A percentile compares a stretch with the other conserved stretches of the same genome.
These are phyloP conservation scores for Pyrenophora teres DNA, from an alignment of 2,329 filamentous ascomycete species.

Conservation along the genomic window DNA sequence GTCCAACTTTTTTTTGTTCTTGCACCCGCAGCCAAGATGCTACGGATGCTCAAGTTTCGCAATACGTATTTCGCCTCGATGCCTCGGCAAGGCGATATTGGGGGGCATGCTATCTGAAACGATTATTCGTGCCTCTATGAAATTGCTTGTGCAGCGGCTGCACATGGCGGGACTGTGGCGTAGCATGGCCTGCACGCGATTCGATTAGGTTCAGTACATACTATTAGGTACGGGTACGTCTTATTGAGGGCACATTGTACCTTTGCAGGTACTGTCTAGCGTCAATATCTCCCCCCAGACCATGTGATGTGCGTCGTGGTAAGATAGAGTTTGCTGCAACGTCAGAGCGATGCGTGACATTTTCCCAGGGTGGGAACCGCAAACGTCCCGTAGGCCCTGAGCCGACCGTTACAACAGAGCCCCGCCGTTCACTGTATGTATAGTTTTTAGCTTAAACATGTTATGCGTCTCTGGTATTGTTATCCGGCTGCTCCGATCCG, in stretches of 20 bases:
- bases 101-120: too few species aligned
- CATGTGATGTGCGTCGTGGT: background rate
- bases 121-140: too few species aligned
- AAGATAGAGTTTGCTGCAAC: conserved; percentile 3
- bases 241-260: background rate
- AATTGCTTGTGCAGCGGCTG: background rate
- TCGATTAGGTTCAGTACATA: too few species aligned
- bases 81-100: conserved; percentile 11
- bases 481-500: conserved; percentile 5
- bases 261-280: background rate
- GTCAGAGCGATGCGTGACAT: conserved; percentile 11
- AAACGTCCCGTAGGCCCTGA: conserved; percentile 15
- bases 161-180: background rate
- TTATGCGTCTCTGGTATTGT: background rate
- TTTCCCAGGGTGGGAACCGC: conserved; percentile 5
- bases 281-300: background rate
- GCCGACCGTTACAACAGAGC: conserved; percentile 7
- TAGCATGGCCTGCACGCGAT: too few species aligned
- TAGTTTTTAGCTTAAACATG: background rate
- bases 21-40: too few species aligned
- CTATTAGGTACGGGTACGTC: background rate
- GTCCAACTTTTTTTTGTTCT: conserved; percentile 6
- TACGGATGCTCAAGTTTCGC: too few species aligned
- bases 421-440: conserved; percentile 7
- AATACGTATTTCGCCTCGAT: background rate